Conservation (phyloP, 257 asterid species). For the Scutellaria barbata region DNA sequence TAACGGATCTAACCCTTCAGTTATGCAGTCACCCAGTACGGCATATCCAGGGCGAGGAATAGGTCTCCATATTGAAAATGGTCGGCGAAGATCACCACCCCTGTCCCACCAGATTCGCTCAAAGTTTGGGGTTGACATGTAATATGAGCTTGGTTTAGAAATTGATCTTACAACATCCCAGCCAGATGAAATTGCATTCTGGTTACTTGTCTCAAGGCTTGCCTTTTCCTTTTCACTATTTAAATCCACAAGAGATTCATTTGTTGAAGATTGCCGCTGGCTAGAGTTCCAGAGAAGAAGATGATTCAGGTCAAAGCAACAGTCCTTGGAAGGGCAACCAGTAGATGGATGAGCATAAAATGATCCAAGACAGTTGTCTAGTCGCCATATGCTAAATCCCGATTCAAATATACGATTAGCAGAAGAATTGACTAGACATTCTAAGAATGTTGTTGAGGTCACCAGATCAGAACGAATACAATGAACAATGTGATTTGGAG, state of each 20-base stretch:
- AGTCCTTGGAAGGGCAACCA: constrained; percentile 58
- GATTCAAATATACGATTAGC: constrained; percentile 59
- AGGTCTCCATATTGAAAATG: constrained; percentile 99
- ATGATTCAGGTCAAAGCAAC: constrained; percentile 84
- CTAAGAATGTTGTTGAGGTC: constrained; percentile 71
- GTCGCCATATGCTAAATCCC: constrained; percentile 94
- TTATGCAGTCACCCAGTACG: constrained; percentile 87
- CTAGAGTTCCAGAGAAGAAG: constrained; percentile 77
- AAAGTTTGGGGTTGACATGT: constrained; percentile 86
- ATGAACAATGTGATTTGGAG: constrained; percentile 86
- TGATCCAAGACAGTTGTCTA: constrained; percentile 87
- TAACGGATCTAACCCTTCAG: constrained; percentile 73
- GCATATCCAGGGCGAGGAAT: constrained; percentile 82
- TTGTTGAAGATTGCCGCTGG: constrained; percentile 62
- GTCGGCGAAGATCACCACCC: constrained; percentile 88
- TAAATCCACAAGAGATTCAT: constrained; percentile 56
- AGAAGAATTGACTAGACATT: constrained; percentile 65
- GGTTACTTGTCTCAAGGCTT: constrained; percentile 52
- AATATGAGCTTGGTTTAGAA: constrained; percentile 67
- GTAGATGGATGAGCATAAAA: constrained; percentile 80
- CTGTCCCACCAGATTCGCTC: constrained; percentile 99
- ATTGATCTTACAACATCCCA: constrained; percentile 92
- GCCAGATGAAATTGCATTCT: constrained; percentile 70
- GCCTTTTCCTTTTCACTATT: constrained; percentile 44
- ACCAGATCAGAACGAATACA: constrained; percentile 95